These are phyloP conservation scores for Epichloe coenophiala DNA, from an alignment of 2,329 filamentous ascomycete genomes.

Conservation along the genomic window DNA sequence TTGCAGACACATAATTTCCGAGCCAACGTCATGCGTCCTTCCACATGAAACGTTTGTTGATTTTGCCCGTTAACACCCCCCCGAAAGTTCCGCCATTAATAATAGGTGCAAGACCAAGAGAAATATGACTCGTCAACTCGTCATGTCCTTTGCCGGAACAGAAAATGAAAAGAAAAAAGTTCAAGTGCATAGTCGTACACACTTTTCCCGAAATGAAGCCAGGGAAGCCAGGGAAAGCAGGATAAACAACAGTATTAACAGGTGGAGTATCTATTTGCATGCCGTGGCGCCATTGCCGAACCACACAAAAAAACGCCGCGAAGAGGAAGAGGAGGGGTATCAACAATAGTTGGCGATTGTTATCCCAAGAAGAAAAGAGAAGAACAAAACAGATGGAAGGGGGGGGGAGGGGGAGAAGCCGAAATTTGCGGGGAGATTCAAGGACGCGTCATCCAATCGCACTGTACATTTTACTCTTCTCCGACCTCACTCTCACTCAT, in stretches of 20 bases:
- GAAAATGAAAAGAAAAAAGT: neutral
- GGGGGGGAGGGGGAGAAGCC: too few relatives aligned
- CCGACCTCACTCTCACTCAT: constrained; percentile 35
- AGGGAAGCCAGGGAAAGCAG: neutral
- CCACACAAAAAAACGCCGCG: neutral
- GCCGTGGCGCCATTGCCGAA: neutral
- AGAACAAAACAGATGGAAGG: neutral
- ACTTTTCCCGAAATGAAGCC: neutral
- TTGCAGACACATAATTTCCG: neutral
- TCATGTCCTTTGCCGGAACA: neutral
- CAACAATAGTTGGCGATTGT: neutral
- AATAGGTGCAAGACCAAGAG: neutral
- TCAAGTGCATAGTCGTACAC: constrained; percentile 1
- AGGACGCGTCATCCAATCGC: neutral
- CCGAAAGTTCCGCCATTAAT: neutral
- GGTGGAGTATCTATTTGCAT: constrained; percentile 3
- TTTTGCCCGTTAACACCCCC: neutral
- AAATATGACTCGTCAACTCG: constrained; percentile 4
- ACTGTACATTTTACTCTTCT: neutral
- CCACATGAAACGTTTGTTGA: neutral
- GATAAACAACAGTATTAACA: neutral
- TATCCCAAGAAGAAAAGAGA: neutral
- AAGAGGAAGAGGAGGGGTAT: neutral
- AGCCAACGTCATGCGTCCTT: neutral
- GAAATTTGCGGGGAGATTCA: neutral